Conservation (phyloP, 2,329 filamentous ascomycete genomes). For the Claviceps sp. region DNA sequence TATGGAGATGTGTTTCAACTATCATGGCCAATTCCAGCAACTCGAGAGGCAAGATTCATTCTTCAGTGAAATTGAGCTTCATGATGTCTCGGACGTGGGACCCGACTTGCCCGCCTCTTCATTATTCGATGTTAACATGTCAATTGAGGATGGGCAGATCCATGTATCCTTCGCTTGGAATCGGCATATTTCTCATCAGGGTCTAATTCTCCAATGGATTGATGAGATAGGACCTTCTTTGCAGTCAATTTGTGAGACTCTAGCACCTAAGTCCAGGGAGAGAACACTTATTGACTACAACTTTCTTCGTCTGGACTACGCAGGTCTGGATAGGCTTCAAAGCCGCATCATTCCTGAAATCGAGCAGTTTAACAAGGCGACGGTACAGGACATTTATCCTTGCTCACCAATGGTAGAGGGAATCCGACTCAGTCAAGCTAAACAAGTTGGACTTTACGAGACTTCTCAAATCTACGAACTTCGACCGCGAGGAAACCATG, state of each 20-base stretch:
- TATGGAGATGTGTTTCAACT: conserved; percentile 8
- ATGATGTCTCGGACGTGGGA: conserved; percentile 3
- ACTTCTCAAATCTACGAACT: conserved; percentile 11
- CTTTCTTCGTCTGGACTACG: conserved; percentile 12
- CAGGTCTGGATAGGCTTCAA: conserved; percentile 13
- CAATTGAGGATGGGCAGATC: conserved; percentile 1
- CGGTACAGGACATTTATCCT: conserved; percentile 23
- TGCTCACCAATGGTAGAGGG: conserved; percentile 25
- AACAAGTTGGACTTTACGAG: conserved; percentile 7
- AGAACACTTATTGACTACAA: conserved; percentile 2
- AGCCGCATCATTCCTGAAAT: conserved; percentile 10
- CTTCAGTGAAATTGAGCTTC: conserved; percentile 4
- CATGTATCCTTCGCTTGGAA: conserved; percentile 3
- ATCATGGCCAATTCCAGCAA: conserved; percentile 8
- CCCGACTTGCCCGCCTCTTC: conserved; percentile 1
- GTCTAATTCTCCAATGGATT: background rate
- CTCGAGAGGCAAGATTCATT: conserved; percentile 8
- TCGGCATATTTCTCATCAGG: conserved; percentile 2
- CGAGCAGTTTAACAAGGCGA: conserved; percentile 5
- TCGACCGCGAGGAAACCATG: background rate
- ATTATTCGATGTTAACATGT: conserved; percentile 2
- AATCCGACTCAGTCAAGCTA: conserved; percentile 20
- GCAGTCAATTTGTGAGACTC: background rate
- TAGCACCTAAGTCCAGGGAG: background rate
- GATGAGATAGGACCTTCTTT: background rate